A percentile compares a stretch with the other conserved stretches of the same genome.
These are phyloP conservation scores for Fusarium oligoseptatum DNA, from an alignment of 2,329 filamentous ascomycete species.

Conservation along the genomic window DNA sequence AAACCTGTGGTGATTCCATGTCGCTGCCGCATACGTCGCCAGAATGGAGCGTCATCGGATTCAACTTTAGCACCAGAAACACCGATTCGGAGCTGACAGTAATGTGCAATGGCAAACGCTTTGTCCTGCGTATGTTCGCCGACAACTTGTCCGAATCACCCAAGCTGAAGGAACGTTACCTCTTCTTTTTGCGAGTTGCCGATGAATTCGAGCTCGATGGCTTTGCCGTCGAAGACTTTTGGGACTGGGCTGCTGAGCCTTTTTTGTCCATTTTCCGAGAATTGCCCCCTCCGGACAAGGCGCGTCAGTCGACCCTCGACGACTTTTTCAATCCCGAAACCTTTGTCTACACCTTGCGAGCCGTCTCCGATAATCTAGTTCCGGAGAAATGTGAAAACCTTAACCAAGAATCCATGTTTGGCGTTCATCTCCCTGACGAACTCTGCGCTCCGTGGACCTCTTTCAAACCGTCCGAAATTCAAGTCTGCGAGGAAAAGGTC, in stretches of 20 bases:
- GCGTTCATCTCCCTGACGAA: constrained; percentile 17
- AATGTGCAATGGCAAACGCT: constrained; percentile 31
- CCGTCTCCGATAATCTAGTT: constrained; percentile 13
- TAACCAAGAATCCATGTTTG: background rate
- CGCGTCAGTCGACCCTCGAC: constrained; percentile 5
- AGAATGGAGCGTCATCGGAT: constrained; percentile 10
- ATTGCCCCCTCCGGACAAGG: background rate
- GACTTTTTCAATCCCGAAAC: constrained; percentile 30
- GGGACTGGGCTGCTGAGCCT: constrained; percentile 38
- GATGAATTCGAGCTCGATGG: constrained; percentile 40
- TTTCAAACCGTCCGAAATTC: constrained; percentile 25
- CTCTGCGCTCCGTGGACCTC: constrained; percentile 20
- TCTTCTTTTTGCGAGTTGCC: constrained; percentile 41
- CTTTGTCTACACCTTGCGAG: constrained; percentile 25
- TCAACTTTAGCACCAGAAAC: constrained; percentile 26
- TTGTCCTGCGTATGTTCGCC: constrained; percentile 30
- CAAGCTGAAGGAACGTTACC: constrained; percentile 32
- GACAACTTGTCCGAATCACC: constrained; percentile 38
- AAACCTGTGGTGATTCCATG: background rate
- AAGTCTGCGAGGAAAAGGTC: background rate
- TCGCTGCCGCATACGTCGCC: background rate
- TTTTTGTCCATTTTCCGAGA: background rate
- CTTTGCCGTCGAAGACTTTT: constrained; percentile 42
- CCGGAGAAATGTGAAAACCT: background rate
- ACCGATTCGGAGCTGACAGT: constrained; percentile 31